Base-by-base conservation (phyloP, 208 protist species). In the Vickermania spadyakhi region DNA sequence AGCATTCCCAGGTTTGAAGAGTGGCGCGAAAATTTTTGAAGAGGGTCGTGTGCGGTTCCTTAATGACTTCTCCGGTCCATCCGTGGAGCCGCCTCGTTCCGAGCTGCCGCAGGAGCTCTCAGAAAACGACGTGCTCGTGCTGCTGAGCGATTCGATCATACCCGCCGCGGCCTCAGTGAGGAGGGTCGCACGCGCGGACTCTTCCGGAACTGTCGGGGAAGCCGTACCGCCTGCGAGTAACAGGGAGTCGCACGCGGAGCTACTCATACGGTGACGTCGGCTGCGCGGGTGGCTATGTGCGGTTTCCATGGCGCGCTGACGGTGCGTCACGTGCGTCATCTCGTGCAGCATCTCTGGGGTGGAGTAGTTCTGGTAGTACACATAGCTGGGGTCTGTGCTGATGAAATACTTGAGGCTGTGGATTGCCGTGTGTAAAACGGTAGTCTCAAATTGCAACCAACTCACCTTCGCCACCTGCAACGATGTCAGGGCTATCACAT, bases 371-470 rank as follows among this genome's bases (percentile, higher is more conserved):
- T 81, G 61, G 22, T 81, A 77, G 67, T 73, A 84, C 57, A 60
- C 57, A 77, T 89, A 89, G 51, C 54, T 62, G 23, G 68, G 63
- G 64, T 70, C 60, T n/a, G 70, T 11, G 28, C 72, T 56, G 42
- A 89, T 68, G 66, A 52, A 68, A 50, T 65, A 69, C 64, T 85
- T 84, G 58, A 85, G 57, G 7, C 64, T 62, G 50, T 90, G 72
- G 7, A 84, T 50, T 3, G 68, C 58, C 30, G 45, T 7, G 27
- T 66, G 62, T 4, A 27, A 64, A 52, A 80, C 80, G 62, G 86
- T 79, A 1, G 70, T 72, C 58, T 90, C 77, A 41, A 90, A 77
- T 41, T 90, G 73, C 31, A 86, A 68, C 11, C 79, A 75, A 52
- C 67, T 81, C 60, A 90, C 74, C 36, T 77, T 68, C 7, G 77